phyloP scores from a whole-genome alignment of 1,284 basidiomycete species.

The Melampsora larici-populina region DNA sequence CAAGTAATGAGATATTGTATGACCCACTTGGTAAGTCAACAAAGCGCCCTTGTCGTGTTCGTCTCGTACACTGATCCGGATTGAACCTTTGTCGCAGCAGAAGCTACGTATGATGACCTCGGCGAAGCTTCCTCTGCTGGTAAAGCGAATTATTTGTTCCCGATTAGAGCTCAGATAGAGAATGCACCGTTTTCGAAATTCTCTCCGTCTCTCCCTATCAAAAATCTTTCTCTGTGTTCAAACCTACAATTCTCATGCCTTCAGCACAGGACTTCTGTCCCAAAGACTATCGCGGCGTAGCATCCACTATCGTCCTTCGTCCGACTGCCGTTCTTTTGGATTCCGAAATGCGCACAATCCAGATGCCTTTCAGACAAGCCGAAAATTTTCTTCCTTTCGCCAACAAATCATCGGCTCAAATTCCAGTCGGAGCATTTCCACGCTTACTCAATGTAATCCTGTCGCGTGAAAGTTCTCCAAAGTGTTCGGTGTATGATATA shows the following conservation, averaged over 20 bases:
- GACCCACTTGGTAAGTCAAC: background rate
- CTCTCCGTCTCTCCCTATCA: background rate
- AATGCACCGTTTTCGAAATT: too few relatives aligned
- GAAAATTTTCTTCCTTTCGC: background rate
- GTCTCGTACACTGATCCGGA: background rate
- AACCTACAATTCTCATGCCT: background rate
- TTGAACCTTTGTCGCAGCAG: too few relatives aligned
- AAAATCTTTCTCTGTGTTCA: background rate
- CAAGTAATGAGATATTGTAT: conserved; percentile 1
- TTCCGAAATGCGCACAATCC: background rate
- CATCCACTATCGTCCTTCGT: background rate
- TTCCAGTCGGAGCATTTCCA: background rate
- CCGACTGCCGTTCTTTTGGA: background rate
- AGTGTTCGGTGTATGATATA: background rate
- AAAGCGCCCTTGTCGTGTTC: background rate
- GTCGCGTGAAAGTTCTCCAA: background rate
- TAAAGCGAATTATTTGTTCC: too few relatives aligned
- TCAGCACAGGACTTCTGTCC: background rate
- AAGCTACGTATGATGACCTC: background rate
- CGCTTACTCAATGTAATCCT: background rate
- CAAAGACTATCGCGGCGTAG: background rate
- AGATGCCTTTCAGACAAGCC: background rate
- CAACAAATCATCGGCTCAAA: background rate
- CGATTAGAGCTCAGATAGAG: too few relatives aligned
- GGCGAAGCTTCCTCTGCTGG: background rate